phyloP scores from a whole-genome alignment of 2,329 filamentous ascomycete genomes.

The Parafenestella ontariensis region DNA sequence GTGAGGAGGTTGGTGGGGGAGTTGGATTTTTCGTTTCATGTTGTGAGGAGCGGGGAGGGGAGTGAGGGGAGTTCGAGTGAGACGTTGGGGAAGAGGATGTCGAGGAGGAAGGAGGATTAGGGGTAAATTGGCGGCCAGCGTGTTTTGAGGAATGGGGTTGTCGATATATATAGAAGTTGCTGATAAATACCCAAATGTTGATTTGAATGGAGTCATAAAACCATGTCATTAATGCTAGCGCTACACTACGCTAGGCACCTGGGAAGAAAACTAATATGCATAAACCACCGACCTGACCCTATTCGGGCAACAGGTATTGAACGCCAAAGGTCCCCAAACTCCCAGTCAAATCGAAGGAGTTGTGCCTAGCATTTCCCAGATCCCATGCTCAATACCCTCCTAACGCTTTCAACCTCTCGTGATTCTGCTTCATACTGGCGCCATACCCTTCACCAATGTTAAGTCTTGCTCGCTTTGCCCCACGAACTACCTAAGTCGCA shows the following conservation, averaged over 20 bases:
- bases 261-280: neutral
- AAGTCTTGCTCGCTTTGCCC: neutral
- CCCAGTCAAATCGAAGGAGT: neutral
- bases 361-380: neutral
- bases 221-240: neutral
- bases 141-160: no score
- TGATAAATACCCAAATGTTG: no score
- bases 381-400: neutral
- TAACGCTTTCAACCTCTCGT: neutral
- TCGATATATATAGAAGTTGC: no score
- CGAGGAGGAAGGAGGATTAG: neutral
- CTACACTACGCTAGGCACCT: neutral
- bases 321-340: neutral
- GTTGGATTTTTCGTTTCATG: constrained; percentile 74
- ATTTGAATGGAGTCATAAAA: neutral
- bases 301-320: constrained; percentile 10
- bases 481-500: constrained; percentile 26
- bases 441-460: neutral
- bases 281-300: constrained; percentile 11
- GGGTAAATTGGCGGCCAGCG: no score
- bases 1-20: constrained; percentile 75
- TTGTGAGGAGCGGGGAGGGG: constrained; percentile 49
- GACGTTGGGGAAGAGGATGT: constrained; percentile 14
- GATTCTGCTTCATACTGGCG: neutral
- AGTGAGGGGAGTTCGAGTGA: constrained; percentile 13